phyloP scores from a whole-genome alignment of 257 asterid species.

The Coffea canephora region DNA sequence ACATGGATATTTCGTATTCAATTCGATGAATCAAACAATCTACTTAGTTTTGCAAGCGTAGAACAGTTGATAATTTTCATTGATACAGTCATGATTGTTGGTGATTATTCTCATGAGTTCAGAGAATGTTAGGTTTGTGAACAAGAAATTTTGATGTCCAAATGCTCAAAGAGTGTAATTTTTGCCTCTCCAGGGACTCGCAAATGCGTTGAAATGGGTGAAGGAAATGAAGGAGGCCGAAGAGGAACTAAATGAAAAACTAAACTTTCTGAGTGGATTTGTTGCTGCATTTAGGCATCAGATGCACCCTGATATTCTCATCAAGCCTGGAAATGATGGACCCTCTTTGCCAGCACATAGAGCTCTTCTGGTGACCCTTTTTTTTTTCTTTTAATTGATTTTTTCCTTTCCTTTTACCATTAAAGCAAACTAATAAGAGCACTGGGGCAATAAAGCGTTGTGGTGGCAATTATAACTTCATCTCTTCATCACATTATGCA shows the following conservation, averaged over 20 bases:
- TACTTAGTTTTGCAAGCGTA: not conserved
- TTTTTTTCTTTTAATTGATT: not conserved
- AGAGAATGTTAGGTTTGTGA: not conserved
- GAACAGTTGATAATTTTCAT: not conserved
- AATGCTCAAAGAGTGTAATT: not conserved
- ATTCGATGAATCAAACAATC: not conserved
- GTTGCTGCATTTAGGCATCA: slow-evolving; percentile 57
- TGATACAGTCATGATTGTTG: not conserved
- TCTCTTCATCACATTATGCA: slow-evolving; percentile 16
- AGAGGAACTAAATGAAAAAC: slow-evolving; percentile 60
- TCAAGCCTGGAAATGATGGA: slow-evolving; percentile 69
- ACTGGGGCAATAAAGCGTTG: not conserved
- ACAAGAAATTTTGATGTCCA: not conserved
- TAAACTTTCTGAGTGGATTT: slow-evolving; percentile 59
- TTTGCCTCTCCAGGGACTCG: slow-evolving; percentile 51
- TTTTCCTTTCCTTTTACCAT: no score
- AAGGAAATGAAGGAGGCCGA: slow-evolving; percentile 83
- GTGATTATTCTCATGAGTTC: not conserved
- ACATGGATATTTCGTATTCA: not conserved
- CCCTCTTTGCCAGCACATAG: slow-evolving; percentile 75
- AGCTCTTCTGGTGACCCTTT: slow-evolving; percentile 58
- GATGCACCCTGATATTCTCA: slow-evolving; percentile 69
- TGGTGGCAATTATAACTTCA: not conserved
- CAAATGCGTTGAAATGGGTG: slow-evolving; percentile 79
- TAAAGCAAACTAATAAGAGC: not conserved